phyloP scores from a whole-genome alignment of 2,329 filamentous ascomycete genomes.

The Bretziella fagacearum region DNA sequence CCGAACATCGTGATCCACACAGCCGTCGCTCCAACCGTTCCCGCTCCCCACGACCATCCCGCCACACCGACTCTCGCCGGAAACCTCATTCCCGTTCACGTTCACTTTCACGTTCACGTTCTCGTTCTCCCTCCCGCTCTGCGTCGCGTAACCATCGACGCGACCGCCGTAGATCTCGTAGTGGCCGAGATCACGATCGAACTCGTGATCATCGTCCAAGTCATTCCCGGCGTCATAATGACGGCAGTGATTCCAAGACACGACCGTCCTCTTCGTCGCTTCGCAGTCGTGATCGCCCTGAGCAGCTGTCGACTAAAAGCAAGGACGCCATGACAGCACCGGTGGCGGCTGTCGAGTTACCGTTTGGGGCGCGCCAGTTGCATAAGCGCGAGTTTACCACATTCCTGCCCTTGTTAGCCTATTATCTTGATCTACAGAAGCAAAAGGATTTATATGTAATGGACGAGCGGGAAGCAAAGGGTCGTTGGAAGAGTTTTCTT shows the following conservation, averaged over 20 bases:
- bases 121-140: background rate
- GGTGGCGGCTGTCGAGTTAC: constrained; percentile 28
- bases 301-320: no score
- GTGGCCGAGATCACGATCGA: background rate
- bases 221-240: background rate
- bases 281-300: background rate
- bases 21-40: background rate
- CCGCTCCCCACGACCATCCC: background rate
- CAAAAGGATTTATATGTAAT: constrained; percentile 50
- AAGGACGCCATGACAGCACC: background rate
- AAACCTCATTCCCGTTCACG: background rate
- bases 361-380: constrained; percentile 47
- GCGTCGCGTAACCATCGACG: background rate
- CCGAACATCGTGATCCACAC: background rate
- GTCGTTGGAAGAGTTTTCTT: constrained; percentile 87
- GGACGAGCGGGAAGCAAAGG: constrained; percentile 56
- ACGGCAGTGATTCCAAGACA: background rate
- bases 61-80: background rate
- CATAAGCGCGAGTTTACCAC: constrained; percentile 48
- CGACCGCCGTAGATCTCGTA: background rate
- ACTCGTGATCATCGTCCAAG: background rate
- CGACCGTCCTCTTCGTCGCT: background rate
- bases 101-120: background rate
- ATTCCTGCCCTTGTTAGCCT: constrained; percentile 58
- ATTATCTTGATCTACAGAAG: constrained; percentile 83